These are phyloP conservation scores for Penicillium brevicompactum DNA, from an alignment of 2,329 filamentous ascomycete genomes.

Conservation along the genomic window DNA sequence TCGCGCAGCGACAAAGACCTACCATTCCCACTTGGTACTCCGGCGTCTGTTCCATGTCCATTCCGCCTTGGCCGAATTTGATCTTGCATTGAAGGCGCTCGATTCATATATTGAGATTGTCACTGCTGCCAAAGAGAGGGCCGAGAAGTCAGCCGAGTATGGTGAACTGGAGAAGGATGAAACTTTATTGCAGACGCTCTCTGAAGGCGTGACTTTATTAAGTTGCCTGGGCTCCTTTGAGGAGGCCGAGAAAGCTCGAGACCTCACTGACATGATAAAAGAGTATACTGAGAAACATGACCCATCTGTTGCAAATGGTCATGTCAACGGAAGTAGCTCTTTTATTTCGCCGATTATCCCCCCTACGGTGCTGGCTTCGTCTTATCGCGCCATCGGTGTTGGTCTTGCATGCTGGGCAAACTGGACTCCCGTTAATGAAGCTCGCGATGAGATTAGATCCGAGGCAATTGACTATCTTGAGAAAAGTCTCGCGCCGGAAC, in stretches of 20 bases:
- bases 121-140: constrained; percentile 78
- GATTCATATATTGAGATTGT: constrained; percentile 91
- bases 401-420: constrained; percentile 86
- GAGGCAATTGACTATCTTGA: constrained; percentile 77
- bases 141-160: constrained; percentile 65
- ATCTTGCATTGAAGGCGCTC: constrained; percentile 85
- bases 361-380: constrained; percentile 64
- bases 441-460: constrained; percentile 71
- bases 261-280: constrained; percentile 71
- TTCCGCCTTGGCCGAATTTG: constrained; percentile 84
- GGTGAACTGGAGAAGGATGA: constrained; percentile 80
- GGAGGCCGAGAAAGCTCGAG: constrained; percentile 76
- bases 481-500: constrained; percentile 69
- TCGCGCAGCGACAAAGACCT: constrained; percentile 86
- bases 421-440: constrained; percentile 73
- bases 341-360: constrained; percentile 47
- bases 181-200: constrained; percentile 73
- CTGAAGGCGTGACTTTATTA: constrained; percentile 76
- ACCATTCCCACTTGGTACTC: constrained; percentile 88
- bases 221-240: constrained; percentile 77
- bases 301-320: constrained; percentile 26
- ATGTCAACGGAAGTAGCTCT: constrained; percentile 26
- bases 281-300: constrained; percentile 69
- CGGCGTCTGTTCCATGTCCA: constrained; percentile 87
- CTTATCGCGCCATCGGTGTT: constrained; percentile 83